Evolutionary conservation across 1,284 basidiomycete species (phyloP).

Genomic region (Rhizoctonia solani): DNA sequence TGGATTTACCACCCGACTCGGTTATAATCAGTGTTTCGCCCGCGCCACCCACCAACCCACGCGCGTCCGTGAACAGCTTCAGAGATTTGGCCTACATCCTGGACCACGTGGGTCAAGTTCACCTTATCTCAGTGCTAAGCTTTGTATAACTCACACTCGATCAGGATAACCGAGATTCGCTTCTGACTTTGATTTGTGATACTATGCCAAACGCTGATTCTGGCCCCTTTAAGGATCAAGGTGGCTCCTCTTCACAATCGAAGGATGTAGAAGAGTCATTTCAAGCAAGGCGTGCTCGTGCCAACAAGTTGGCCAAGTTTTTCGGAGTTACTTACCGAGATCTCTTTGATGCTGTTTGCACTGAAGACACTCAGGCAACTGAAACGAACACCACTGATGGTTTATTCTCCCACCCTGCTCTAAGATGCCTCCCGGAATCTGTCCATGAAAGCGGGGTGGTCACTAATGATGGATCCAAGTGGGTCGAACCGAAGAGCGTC

Average conservation of each 20-base stretch:
- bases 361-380: background rate
- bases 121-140: background rate
- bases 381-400: background rate
- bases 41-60: background rate
- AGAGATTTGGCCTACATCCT: slow-evolving; percentile 25
- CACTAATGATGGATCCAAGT: slow-evolving; percentile 23
- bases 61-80: slow-evolving; percentile 20
- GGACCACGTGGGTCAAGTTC: slow-evolving; percentile 15
- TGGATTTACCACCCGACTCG: slow-evolving; percentile 6
- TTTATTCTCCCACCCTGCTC: background rate
- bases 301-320: slow-evolving; percentile 20
- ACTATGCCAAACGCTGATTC: background rate
- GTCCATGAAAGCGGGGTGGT: slow-evolving; percentile 8
- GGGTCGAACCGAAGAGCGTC: slow-evolving; percentile 30
- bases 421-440: background rate
- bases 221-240: slow-evolving; percentile 2
- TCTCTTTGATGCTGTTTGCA: slow-evolving; percentile 18
- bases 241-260: background rate
- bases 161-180: slow-evolving; percentile 25
- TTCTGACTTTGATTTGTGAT: slow-evolving; percentile 16
- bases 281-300: slow-evolving; percentile 16
- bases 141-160: background rate
- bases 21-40: background rate
- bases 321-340: slow-evolving; percentile 28
- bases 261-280: slow-evolving; percentile 12